Base-by-base conservation (phyloP, 805 yeast genomes). In the Aciculoconidium aculeatum region DNA sequence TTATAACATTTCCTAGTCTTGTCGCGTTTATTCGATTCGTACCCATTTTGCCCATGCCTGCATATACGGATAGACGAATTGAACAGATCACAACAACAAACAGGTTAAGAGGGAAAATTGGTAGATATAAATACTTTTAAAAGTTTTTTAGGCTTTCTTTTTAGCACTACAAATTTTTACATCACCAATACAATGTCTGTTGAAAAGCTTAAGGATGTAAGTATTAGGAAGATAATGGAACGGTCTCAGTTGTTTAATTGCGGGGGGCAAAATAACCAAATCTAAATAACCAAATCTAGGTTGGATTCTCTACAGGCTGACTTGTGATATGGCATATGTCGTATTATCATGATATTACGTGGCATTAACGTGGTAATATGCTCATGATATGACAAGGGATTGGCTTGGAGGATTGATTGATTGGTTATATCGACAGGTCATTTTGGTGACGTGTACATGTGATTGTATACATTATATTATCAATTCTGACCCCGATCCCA, bases 151-250 rank as follows among this genome's bases (percentile, higher is more conserved):
- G 22, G 20, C 15, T 17, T 30, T 28, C 23, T 17, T 27, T 24
- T 28, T 21, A 14, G 15, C 25, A 17, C 22, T 23, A 16, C 15
- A n/a, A 24, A 12, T 17, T 23, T 15, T 15, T 8, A 19, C 18
- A 28, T 25, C 25, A 30, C 9, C 25, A 31, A 26, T 32, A 60
- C 40, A 38, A 73, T 73, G 78, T n/a, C n/a, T n/a, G n/a, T n/a
- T n/a, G 79, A 73, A 49, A 72, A 70, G 58, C 70, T 73, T 46
- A 73, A 72, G 65, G 79, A 73, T 49, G 74, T 68, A 65, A 45
- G 74, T 65, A 50, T 33, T 10, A 11, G 25, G 17, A 13, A 21
- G 15, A 28, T 17, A n/a, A 15, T 4, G 19, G 27, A 9, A 3
- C 8, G 9, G 26, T 6, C 13, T 6, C 16, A 5, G 25, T 15